These are phyloP conservation scores for Carnegiea gigantea DNA, from an alignment of 179 eudicot genomes.

Conservation along the genomic window DNA sequence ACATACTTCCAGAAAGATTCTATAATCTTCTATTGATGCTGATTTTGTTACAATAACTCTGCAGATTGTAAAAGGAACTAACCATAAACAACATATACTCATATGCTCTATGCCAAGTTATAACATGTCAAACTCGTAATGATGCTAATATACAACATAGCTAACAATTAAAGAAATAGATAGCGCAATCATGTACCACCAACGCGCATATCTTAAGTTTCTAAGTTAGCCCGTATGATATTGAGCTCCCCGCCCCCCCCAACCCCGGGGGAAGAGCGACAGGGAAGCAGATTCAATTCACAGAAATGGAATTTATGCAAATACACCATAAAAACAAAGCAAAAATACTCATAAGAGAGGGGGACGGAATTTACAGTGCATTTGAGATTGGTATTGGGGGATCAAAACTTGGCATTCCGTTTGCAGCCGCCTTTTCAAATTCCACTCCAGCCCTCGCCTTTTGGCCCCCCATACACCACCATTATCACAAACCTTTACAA, in stretches of 20 bases:
- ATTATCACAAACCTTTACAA: conserved; percentile 17
- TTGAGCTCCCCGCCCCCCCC: neutral
- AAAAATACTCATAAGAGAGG: neutral
- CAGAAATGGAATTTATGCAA: neutral
- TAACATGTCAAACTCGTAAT: neutral
- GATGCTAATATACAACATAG: neutral
- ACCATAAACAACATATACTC: neutral
- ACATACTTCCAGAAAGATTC: neutral
- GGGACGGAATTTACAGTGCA: conserved; percentile 23
- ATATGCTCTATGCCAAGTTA: neutral
- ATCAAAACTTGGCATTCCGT: conserved; percentile 26
- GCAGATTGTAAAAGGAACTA: neutral
- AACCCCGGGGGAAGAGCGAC: neutral
- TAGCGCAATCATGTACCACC: conserved; percentile 16
- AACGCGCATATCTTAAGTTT: conserved; percentile 5
- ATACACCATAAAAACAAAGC: conserved; percentile 6
- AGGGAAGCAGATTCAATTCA: conserved; percentile 4
- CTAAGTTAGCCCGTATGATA: conserved; percentile 2
- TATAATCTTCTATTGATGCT: neutral
- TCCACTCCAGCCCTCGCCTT: conserved; percentile 24
- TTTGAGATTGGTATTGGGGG: conserved; percentile 20
- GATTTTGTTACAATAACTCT: neutral
- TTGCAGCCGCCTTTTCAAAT: conserved; percentile 21
- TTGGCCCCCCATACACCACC: conserved; percentile 28
- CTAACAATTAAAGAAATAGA: neutral